These are phyloP conservation scores for Aspergillus melleus DNA, from an alignment of 2,329 filamentous ascomycete genomes.

Conservation along the genomic window DNA sequence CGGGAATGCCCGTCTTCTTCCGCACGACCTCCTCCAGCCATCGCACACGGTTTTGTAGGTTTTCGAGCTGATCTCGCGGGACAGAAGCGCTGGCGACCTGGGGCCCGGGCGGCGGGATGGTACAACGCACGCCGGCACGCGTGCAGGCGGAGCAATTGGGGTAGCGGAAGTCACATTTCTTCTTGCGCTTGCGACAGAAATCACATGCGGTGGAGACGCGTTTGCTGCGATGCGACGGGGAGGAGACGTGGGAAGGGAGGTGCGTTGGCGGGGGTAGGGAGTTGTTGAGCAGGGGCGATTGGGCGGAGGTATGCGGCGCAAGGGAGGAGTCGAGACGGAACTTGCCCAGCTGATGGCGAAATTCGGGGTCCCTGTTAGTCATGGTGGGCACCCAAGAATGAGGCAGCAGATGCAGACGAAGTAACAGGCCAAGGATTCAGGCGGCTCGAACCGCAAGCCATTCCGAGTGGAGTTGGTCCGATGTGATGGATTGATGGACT, in stretches of 20 bases:
- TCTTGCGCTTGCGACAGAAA: constrained; percentile 43
- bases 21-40: constrained; percentile 41
- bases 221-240: constrained; percentile 27
- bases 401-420: constrained; percentile 6
- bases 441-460: constrained; percentile 34
- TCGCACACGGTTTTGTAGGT: constrained; percentile 40
- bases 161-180: constrained; percentile 44
- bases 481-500: neutral
- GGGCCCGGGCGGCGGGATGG: constrained; percentile 39
- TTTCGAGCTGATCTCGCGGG: constrained; percentile 41
- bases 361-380: constrained; percentile 24
- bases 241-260: constrained; percentile 13
- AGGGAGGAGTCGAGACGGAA: constrained; percentile 21
- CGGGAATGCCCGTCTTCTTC: constrained; percentile 34
- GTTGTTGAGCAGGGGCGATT: constrained; percentile 1
- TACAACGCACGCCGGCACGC: constrained; percentile 42
- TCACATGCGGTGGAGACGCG: constrained; percentile 43
- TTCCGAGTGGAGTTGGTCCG: constrained; percentile 15
- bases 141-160: constrained; percentile 43
- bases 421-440: constrained; percentile 14
- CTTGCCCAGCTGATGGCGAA: constrained; percentile 24
- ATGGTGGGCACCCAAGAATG: constrained; percentile 11
- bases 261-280: constrained; percentile 8
- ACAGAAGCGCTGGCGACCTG: constrained; percentile 39
- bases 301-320: neutral